Evolutionary conservation across 139 green algal genomes (phyloP), one percentile per base, ranked within the genome.

Genomic region (Chlamydomonas asymmetrica): DNA sequence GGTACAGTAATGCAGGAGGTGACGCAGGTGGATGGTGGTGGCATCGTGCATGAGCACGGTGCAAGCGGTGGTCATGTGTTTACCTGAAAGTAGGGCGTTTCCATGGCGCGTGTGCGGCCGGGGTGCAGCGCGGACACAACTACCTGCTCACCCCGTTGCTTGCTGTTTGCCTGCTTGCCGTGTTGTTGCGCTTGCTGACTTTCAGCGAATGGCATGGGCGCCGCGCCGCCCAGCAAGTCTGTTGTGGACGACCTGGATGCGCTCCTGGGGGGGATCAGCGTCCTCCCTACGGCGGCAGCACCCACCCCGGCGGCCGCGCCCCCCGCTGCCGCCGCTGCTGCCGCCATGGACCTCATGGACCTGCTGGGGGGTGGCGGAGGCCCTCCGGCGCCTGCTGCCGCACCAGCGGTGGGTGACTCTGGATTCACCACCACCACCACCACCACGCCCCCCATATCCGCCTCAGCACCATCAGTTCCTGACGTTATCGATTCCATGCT

Each of bases 401-500:
- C 48, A 40, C 22, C 50, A 1, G 52, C 63, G n/a, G 5, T 57
- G 52, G 25, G 39, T 2, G 71, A 65, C 34, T 45, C 71, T 41
- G 4, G 67, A 39, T 50, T 50, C 40, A 40, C 35, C 54, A 32
- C 71, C 34, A 43, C 13, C 63, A 40, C 66, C 23, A 52, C 32
- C 5, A 16, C 10, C 20, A 35, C 5, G 31, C 59, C 59, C 29
- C 59, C 25, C 20, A 29, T 56, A 22, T 2, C 48, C 20, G 23
- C 20, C 20, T 56, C 4, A 56, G 48, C 49, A 20, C n/a, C 10
- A 23, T 20, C 40, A 22, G 34, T 37, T 22, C 31, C 37, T 39
- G 71, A 65, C 32, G 81, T 45, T 1, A 41, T 81, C 34, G 63
- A 76, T 29, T 80, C 84, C 69, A 62, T 88, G 41, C 38, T 86